Conservation (phyloP, 2,329 filamentous ascomycete genomes). For the Colletotrichum agaves region DNA sequence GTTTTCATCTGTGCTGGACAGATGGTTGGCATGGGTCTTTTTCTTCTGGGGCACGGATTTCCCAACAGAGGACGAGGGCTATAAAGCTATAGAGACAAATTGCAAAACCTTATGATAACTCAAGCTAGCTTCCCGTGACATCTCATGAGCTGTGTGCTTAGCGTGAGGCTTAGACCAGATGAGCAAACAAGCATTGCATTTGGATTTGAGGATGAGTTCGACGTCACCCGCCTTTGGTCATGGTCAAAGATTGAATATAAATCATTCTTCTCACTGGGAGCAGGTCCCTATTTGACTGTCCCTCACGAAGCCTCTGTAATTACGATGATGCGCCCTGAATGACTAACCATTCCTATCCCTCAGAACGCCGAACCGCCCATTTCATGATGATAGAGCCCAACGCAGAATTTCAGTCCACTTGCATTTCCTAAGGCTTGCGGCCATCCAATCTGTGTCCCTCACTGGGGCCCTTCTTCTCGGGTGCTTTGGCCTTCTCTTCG, state of each 20-base stretch:
- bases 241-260: background rate
- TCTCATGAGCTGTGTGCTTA: no score
- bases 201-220: no score
- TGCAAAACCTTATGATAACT: no score
- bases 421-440: conserved; percentile 43
- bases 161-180: no score
- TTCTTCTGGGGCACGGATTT: conserved; percentile 8
- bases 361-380: conserved; percentile 27
- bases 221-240: no score
- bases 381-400: background rate
- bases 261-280: conserved; percentile 23
- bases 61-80: background rate
- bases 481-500: conserved; percentile 58
- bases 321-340: conserved; percentile 30
- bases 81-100: conserved; percentile 8
- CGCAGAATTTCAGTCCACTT: background rate
- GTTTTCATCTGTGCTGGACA: background rate
- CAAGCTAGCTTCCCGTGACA: no score
- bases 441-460: conserved; percentile 59
- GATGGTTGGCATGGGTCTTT: background rate
- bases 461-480: conserved; percentile 57
- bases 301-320: conserved; percentile 22
- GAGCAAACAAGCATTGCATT: no score
- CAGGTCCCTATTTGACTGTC: conserved; percentile 14
- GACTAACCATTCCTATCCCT: conserved; percentile 22